Percentiles rank a stretch among this genome's conserved stretches.
Conservation (phyloP, 2,329 filamentous ascomycete genomes). For the Aspergillus puulaauensis region DNA sequence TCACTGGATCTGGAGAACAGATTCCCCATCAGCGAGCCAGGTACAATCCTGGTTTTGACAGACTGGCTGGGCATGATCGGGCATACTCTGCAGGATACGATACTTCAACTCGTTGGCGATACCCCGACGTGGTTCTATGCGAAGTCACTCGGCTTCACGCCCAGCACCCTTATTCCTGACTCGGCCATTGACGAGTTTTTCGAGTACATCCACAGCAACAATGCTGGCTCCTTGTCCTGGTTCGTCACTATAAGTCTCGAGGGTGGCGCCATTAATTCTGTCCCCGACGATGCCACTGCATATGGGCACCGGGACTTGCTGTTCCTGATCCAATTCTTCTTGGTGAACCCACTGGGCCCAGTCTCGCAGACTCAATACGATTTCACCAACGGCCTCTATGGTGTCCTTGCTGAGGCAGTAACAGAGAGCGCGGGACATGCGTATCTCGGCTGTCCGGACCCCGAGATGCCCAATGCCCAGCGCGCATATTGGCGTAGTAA, state of each 20-base stretch:
- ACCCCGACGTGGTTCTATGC: conserved; percentile 55
- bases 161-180: conserved; percentile 50
- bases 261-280: conserved; percentile 57
- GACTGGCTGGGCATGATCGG: conserved; percentile 16
- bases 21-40: conserved; percentile 22
- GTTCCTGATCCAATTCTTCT: no score
- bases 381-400: no score
- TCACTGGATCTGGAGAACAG: conserved; percentile 31
- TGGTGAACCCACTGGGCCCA: no score
- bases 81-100: no score
- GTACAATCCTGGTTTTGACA: conserved; percentile 24
- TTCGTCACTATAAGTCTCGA: no score
- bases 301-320: conserved; percentile 62
- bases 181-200: conserved; percentile 53
- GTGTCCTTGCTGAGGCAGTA: no score
- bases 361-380: no score
- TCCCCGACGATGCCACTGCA: conserved; percentile 55
- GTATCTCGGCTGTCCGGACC: conserved; percentile 66
- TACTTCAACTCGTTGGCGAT: no score
- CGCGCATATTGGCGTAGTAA: conserved; percentile 58
- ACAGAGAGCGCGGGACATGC: conserved; percentile 26
- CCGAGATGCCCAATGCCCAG: conserved; percentile 47
- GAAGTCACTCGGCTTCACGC: conserved; percentile 56
- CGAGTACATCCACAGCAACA: conserved; percentile 40
- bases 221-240: conserved; percentile 31